These are phyloP conservation scores for Rhododendron mucronatum DNA, from an alignment of 148 eudicot genomes.

Conservation along the genomic window DNA sequence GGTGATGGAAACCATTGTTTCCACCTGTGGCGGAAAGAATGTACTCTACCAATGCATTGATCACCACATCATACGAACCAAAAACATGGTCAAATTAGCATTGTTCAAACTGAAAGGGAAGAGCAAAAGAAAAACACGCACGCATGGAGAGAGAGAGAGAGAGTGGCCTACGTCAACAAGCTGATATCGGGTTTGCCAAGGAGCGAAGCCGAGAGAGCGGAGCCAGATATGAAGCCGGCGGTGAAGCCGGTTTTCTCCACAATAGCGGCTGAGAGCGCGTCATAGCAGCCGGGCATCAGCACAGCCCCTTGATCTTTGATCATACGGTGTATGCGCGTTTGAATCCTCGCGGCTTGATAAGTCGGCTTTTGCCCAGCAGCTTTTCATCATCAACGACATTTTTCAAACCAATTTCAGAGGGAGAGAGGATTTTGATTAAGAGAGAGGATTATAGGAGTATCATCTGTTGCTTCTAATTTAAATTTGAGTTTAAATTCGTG, in stretches of 20 bases:
- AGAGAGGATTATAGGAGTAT: too few species aligned
- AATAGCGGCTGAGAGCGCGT: conserved; percentile 4
- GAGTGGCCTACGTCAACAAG: neutral
- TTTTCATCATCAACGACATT: neutral
- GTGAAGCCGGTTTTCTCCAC: conserved; percentile 2
- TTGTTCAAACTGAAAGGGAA: neutral
- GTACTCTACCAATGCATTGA: neutral
- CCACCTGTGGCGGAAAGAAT: too few species aligned
- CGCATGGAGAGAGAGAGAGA: neutral
- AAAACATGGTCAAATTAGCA: neutral
- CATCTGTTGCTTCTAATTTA: too few species aligned
- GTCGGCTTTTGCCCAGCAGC: neutral
- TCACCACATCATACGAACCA: neutral
- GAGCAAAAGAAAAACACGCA: too few species aligned
- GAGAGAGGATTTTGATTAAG: too few species aligned
- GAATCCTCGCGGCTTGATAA: neutral
- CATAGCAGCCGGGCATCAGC: neutral
- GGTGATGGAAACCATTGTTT: too few species aligned
- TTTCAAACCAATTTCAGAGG: too few species aligned
- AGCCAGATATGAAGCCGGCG: conserved; percentile 8
- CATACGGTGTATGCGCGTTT: conserved; percentile 6
- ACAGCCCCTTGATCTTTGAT: conserved; percentile 4
- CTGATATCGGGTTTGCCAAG: conserved; percentile 4
- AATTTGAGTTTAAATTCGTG: too few species aligned
- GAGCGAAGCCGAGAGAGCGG: conserved; percentile 7